A percentile compares a stretch with the other conserved stretches of the same genome.
Evolutionary conservation across 2,329 filamentous ascomycete species (phyloP).

Genomic region (Phymatotrichopsis omnivora): DNA sequence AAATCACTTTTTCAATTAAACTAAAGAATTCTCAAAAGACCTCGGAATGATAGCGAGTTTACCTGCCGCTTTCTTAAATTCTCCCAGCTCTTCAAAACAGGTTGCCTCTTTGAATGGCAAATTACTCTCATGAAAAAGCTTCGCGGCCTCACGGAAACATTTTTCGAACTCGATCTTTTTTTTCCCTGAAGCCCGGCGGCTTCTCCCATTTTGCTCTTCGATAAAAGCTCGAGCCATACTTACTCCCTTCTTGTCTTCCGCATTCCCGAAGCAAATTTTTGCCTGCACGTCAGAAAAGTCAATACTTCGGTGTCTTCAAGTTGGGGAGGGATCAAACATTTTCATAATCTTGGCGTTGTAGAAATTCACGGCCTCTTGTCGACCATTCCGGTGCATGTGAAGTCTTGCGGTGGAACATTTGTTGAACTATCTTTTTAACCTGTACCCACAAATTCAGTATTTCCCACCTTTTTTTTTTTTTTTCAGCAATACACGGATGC

Average conservation of each 20-base stretch:
- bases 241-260: background rate
- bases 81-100: constrained; percentile 6
- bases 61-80: constrained; percentile 8
- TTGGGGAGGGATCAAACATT: too few species aligned
- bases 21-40: background rate
- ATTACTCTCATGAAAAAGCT: constrained; percentile 10
- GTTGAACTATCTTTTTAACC: too few species aligned
- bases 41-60: background rate
- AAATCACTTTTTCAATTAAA: constrained; percentile 7
- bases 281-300: too few species aligned
- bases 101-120: constrained; percentile 15
- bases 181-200: constrained; percentile 1
- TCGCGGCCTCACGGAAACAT: constrained; percentile 9
- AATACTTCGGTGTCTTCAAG: too few species aligned
- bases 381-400: too few species aligned
- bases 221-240: constrained; percentile 17
- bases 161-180: constrained; percentile 18
- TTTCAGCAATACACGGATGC: too few species aligned
- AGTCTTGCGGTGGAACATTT: too few species aligned
- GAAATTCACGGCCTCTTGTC: constrained; percentile 26
- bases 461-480: constrained; percentile 7
- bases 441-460: too few species aligned
- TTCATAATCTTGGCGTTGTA: constrained; percentile 29
- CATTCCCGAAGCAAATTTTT: constrained; percentile 21
- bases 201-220: constrained; percentile 9